Conservation (phyloP, 1,284 basidiomycete genomes). For the Blastosporella zonata region DNA sequence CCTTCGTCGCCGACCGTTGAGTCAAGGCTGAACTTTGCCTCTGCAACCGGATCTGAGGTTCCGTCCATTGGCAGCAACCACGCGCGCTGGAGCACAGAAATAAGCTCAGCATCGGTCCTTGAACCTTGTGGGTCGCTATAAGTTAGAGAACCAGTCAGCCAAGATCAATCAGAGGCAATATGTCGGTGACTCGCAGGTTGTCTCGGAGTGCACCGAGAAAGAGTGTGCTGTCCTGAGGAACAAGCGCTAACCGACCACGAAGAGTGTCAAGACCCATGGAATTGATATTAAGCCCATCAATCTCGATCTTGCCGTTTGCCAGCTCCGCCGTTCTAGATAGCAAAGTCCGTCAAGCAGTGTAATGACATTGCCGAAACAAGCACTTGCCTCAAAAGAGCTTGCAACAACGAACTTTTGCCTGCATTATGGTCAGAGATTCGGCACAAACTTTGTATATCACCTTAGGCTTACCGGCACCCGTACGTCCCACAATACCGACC, state of each 20-base stretch:
- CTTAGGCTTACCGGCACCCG: conserved; percentile 52
- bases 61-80: conserved; percentile 56
- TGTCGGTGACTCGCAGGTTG: conserved; percentile 48
- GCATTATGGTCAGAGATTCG: background rate
- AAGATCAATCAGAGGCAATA: background rate
- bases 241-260: conserved; percentile 62
- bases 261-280: conserved; percentile 58
- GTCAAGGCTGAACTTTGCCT: conserved; percentile 68
- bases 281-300: conserved; percentile 67
- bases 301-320: conserved; percentile 57
- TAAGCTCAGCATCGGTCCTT: conserved; percentile 47
- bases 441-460: background rate
- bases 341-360: conserved; percentile 23
- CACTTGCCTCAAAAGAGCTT: conserved; percentile 62
- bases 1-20: conserved; percentile 63
- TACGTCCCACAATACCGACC: conserved; percentile 75
- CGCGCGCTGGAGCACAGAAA: conserved; percentile 50
- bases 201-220: conserved; percentile 70
- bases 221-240: conserved; percentile 66
- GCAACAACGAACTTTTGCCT: conserved; percentile 76
- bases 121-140: conserved; percentile 53
- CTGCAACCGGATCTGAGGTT: conserved; percentile 43
- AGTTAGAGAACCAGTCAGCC: conserved; percentile 1
- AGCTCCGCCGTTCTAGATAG: conserved; percentile 65
- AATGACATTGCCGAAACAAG: conserved; percentile 1